Evolutionary conservation across 257 asterid genomes (phyloP).

Genomic region (Coffea canephora): DNA sequence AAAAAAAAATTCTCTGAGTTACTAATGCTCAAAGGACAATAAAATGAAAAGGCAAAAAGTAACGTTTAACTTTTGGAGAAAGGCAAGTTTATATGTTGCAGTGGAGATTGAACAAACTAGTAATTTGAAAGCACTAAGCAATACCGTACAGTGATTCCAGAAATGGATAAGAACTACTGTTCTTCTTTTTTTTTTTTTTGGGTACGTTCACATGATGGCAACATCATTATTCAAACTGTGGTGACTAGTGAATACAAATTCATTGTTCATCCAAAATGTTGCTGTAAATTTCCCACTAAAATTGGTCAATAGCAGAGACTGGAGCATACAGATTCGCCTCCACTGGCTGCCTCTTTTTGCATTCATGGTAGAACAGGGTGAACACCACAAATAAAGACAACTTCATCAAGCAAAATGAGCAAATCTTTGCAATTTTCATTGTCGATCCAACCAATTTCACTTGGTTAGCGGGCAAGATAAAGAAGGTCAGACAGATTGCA

Average conservation of each 20-base stretch:
- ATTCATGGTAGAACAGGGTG: constrained; percentile 13
- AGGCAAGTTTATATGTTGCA: neutral
- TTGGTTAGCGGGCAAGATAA: neutral
- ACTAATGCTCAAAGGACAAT: neutral
- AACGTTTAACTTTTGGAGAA: neutral
- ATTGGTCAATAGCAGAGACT: neutral
- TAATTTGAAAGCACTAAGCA: neutral
- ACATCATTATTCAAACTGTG: neutral
- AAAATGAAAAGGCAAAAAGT: neutral
- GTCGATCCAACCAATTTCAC: neutral
- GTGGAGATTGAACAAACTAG: neutral
- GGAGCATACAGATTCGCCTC: constrained; percentile 9
- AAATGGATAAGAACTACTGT: neutral
- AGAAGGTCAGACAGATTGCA: neutral
- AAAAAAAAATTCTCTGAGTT: no score
- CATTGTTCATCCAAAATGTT: neutral
- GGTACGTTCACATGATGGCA: neutral
- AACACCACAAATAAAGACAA: constrained; percentile 4
- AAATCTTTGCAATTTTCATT: neutral
- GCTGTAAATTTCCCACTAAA: neutral
- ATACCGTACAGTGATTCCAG: neutral
- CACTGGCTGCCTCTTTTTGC: neutral
- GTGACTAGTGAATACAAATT: neutral
- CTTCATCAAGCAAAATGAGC: constrained; percentile 8
- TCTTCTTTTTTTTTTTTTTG: neutral